phyloP scores from a whole-genome alignment of 2,329 filamentous ascomycete genomes.

The Akanthomyces uredinophilus region DNA sequence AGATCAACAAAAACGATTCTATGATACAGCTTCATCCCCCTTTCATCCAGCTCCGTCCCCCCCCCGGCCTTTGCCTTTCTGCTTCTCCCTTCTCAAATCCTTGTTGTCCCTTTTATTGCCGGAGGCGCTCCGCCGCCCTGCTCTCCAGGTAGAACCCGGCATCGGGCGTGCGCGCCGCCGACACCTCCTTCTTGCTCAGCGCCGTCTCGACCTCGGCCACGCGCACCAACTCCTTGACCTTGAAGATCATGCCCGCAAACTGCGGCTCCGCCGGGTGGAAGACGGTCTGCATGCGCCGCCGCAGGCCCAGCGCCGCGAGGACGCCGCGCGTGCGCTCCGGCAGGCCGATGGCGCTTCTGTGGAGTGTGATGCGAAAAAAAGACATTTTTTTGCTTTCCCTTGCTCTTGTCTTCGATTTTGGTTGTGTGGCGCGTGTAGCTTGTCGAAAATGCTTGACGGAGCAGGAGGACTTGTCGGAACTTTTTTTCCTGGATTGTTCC shows the following conservation, averaged over 20 bases:
- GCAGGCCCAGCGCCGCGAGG: slow-evolving; percentile 78
- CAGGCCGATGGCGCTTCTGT: slow-evolving; percentile 85
- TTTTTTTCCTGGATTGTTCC: background rate
- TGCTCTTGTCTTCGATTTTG: background rate
- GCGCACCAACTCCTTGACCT: slow-evolving; percentile 85
- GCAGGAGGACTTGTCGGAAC: background rate
- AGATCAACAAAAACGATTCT: background rate
- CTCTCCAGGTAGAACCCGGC: slow-evolving; percentile 76
- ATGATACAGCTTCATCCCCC: background rate
- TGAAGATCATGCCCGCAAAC: slow-evolving; percentile 85
- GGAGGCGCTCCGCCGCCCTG: slow-evolving; percentile 22
- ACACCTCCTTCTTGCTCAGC: slow-evolving; percentile 63
- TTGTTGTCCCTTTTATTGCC: background rate
- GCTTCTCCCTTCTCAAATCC: no score
- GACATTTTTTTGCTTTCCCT: slow-evolving; percentile 46
- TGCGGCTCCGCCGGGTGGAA: slow-evolving; percentile 80
- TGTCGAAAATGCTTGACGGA: background rate
- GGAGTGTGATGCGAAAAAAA: slow-evolving; percentile 86
- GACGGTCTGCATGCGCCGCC: slow-evolving; percentile 78
- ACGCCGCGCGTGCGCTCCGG: slow-evolving; percentile 74
- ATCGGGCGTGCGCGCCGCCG: slow-evolving; percentile 67
- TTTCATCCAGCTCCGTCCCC: background rate
- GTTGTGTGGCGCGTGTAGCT: background rate
- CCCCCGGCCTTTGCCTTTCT: no score
- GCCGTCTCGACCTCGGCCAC: slow-evolving; percentile 70